phyloP scores from a whole-genome alignment of 306 rosid genomes.

The Vigna unguiculata region DNA sequence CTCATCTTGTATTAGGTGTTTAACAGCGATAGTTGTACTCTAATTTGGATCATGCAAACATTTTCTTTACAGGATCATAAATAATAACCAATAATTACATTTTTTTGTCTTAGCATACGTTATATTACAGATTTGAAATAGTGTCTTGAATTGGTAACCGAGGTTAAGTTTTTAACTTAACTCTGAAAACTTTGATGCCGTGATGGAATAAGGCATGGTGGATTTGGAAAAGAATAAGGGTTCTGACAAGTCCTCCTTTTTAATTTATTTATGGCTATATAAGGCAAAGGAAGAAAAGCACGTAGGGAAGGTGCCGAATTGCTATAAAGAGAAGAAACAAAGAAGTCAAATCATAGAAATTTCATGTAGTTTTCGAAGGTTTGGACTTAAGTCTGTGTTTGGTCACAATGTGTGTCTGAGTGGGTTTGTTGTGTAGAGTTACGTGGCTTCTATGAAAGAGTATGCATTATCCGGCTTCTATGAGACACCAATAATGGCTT shows the following conservation, averaged over 20 bases:
- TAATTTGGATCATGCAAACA: constrained; percentile 9
- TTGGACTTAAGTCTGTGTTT: constrained; percentile 48
- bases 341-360: constrained; percentile 46
- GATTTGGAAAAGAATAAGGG: not conserved
- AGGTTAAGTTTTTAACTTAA: too few species aligned
- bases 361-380: constrained; percentile 48
- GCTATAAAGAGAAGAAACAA: constrained; percentile 36
- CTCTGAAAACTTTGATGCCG: not conserved
- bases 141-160: too few species aligned
- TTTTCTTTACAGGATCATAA: not conserved
- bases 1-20: not conserved
- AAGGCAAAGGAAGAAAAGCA: not conserved
- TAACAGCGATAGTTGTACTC: not conserved
- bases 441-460: constrained; percentile 49
- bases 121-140: not conserved
- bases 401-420: constrained; percentile 28
- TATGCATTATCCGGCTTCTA: not conserved
- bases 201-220: not conserved
- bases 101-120: constrained; percentile 19
- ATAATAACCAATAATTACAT: too few species aligned
- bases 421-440: constrained; percentile 30
- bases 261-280: not conserved
- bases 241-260: not conserved
- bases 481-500: not conserved
- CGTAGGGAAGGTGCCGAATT: constrained; percentile 47